Evolutionary conservation across 306 rosid genomes (phyloP), one percentile per base, ranked within the genome.

Genomic region (Arachis stenosperma): DNA sequence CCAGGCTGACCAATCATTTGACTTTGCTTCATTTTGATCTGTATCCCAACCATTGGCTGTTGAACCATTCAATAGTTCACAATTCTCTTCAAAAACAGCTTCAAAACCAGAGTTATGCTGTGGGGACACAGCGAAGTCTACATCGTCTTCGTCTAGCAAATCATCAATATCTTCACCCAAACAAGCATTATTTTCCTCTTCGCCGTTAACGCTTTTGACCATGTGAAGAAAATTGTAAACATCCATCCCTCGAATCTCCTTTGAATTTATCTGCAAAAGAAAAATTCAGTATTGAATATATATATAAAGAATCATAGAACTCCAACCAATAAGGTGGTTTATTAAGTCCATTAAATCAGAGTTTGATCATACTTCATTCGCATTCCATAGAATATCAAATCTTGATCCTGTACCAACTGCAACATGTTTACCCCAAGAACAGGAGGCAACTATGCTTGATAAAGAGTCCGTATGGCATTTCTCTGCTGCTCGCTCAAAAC

Each of bases 341-440:
- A 44, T 61, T 64, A 61, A 73, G 69, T 65, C 69, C 13, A 82
- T 42, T 52, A 59, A 36, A 67, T 53, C 59, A 12, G 29, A 37
- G 64, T 53, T 56, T 48, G 40, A 70, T 58, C 36, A 65, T 78
- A 94, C 99, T 94, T 89, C 82, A 65, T 76, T 84, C 9, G 86
- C 79, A 84, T 91, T 91, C 96, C 92, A 89, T 42, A 94, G 79
- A 65, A 94, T 6, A 41, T 94, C 99, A 81, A 94, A 94, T 47
- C 81, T 86, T 54, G 99, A 86, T 53, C 99, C 99, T 13, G 99
- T 94, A 51, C 99, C 99, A 71, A 91, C 96, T 5, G 95, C 95
- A 46, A 94, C 96, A 52, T 76, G 90, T 71, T 87, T 94, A 47
- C 97, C 99, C 99, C 99, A 94, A 2, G 99, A 89, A 84, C 99